These are phyloP conservation scores for Jackrogersella minutella DNA, from an alignment of 495 filamentous ascomycete genomes.

Conservation along the genomic window DNA sequence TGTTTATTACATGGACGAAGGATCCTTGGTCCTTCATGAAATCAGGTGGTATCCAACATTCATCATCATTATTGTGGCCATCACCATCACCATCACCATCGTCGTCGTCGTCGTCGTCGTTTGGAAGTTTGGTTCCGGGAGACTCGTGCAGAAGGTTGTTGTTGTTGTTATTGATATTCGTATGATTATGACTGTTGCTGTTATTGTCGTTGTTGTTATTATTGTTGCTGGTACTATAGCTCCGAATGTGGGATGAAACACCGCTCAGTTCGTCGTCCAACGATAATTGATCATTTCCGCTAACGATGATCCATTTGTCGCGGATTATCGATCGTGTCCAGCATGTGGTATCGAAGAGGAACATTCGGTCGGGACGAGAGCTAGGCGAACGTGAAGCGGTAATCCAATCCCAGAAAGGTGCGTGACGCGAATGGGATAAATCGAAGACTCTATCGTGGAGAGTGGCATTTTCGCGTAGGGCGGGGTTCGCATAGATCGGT, in stretches of 20 bases:
- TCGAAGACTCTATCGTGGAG: conserved; percentile 19
- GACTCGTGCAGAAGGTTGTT: conserved; percentile 15
- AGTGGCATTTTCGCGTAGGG: conserved; percentile 54
- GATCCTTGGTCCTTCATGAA: conserved; percentile 61
- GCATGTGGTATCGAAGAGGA: conserved; percentile 15
- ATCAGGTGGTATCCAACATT: conserved; percentile 73
- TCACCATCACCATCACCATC: too few species aligned
- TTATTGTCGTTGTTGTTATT: too few species aligned
- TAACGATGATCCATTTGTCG: conserved; percentile 23
- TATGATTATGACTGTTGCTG: too few species aligned
- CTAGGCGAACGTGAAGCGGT: neutral
- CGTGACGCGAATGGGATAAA: conserved; percentile 14
- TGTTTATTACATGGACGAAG: conserved; percentile 71
- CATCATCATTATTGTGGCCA: too few species aligned
- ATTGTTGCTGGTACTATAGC: too few species aligned
- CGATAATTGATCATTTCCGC: conserved; percentile 7
- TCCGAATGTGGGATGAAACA: too few species aligned
- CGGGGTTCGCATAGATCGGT: conserved; percentile 65
- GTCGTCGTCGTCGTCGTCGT: conserved; percentile 53
- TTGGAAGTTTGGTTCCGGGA: conserved; percentile 51
- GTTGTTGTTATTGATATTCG: too few species aligned
- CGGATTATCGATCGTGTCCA: conserved; percentile 29
- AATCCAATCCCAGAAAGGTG: conserved; percentile 32
- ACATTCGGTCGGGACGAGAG: neutral
- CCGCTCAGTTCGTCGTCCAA: neutral